phyloP scores from a whole-genome alignment of 2,329 filamentous ascomycete species.

The Colletotrichum paranaense region DNA sequence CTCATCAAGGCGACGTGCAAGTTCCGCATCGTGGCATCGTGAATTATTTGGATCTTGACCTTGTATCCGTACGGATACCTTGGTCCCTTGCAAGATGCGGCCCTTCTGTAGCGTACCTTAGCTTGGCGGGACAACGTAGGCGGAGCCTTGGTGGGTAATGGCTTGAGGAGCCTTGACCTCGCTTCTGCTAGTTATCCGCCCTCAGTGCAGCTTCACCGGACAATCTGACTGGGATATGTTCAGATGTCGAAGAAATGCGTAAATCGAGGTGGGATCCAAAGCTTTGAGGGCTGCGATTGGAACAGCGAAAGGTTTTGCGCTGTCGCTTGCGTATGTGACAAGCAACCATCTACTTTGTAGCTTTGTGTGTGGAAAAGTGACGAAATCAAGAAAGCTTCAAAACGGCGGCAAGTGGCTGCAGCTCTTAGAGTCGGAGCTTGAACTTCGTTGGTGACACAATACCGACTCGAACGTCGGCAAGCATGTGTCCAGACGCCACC shows the following conservation, averaged over 20 bases:
- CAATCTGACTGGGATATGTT: not conserved
- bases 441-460: slow-evolving; percentile 9
- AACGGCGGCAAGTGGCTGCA: not conserved
- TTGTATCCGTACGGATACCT: not conserved
- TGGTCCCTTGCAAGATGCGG: slow-evolving; percentile 12
- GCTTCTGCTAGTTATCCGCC: slow-evolving; percentile 29
- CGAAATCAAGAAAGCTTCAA: slow-evolving; percentile 6
- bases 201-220: slow-evolving; percentile 1
- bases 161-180: slow-evolving; percentile 10
- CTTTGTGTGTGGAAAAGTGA: not conserved
- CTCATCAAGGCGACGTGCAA: not conserved
- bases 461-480: not conserved
- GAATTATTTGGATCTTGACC: slow-evolving; percentile 5
- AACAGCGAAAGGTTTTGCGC: not conserved
- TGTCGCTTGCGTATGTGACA: not conserved
- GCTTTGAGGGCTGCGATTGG: not conserved
- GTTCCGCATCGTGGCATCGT: not conserved
- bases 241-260: not conserved
- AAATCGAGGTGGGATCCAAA: not conserved
- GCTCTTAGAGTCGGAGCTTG: not conserved
- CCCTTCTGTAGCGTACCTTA: slow-evolving; percentile 17
- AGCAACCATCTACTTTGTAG: not conserved
- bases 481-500: not conserved
- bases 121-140: slow-evolving; percentile 24
- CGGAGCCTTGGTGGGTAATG: slow-evolving; percentile 15